These are phyloP conservation scores for Heterobasidion annosum DNA, from an alignment of 1,284 basidiomycete genomes.

Conservation along the genomic window DNA sequence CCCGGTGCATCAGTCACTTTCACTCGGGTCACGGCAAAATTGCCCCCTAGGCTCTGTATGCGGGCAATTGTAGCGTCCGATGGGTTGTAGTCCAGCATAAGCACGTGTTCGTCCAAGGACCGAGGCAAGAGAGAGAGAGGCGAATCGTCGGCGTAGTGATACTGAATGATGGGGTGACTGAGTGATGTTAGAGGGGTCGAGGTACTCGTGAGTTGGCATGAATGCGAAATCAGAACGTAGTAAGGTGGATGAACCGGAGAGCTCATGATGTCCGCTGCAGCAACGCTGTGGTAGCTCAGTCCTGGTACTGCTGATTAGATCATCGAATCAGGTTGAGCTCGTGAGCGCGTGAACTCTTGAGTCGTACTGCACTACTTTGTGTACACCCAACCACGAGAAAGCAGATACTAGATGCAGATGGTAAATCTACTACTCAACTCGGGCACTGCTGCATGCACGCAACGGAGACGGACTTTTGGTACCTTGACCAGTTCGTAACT, in stretches of 20 bases:
- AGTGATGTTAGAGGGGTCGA: constrained; percentile 35
- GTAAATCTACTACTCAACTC: no score
- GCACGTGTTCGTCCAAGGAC: constrained; percentile 52
- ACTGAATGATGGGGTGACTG: constrained; percentile 68
- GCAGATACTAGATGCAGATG: no score
- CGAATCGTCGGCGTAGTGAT: constrained; percentile 72
- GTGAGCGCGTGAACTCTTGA: no score
- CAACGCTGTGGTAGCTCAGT: no score
- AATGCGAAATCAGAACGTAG: constrained; percentile 55
- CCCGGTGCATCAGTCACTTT: constrained; percentile 67
- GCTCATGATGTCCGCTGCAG: not conserved
- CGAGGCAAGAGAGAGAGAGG: constrained; percentile 51
- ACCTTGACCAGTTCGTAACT: no score
- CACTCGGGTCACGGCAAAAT: constrained; percentile 48
- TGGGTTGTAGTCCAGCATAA: constrained; percentile 60
- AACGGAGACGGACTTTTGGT: no score
- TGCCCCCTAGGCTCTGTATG: constrained; percentile 54
- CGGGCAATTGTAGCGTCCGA: constrained; percentile 24
- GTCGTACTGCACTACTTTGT: no score
- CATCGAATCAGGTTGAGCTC: no score
- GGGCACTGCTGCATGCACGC: no score
- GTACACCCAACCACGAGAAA: no score
- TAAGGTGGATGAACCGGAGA: constrained; percentile 31
- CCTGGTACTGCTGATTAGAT: no score
- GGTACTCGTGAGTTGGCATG: constrained; percentile 22